Evolutionary conservation across 2,329 filamentous ascomycete species (phyloP).

Genomic region (Talaromyces atroroseus): DNA sequence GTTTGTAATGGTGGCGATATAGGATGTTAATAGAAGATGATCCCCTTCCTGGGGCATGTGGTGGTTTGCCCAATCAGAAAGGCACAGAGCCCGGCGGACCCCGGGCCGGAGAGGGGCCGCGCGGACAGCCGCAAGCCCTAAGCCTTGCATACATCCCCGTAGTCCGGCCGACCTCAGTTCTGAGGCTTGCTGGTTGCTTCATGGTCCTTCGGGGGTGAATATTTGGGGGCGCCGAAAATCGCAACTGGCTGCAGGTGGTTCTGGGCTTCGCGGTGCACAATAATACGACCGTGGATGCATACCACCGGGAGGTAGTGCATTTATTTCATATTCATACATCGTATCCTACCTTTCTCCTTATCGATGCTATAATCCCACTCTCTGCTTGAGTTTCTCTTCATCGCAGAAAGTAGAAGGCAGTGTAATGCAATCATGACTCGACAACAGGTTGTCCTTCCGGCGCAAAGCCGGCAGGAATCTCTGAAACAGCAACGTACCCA

Average conservation of each 20-base stretch:
- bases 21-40: neutral
- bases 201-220: neutral
- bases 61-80: neutral
- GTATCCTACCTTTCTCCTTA: neutral
- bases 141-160: neutral
- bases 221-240: neutral
- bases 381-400: neutral
- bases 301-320: neutral
- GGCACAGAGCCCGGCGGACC: neutral
- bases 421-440: constrained; percentile 1
- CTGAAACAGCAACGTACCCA: neutral
- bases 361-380: neutral
- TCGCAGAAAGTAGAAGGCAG: neutral
- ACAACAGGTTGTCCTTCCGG: neutral
- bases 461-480: neutral
- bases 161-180: neutral
- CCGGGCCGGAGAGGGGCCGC: neutral
- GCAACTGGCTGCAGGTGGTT: neutral
- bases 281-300: neutral
- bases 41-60: neutral
- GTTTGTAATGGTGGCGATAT: neutral
- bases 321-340: neutral
- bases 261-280: neutral
- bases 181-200: neutral
- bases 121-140: neutral